Percentiles rank a stretch among this genome's conserved stretches.
Conservation (phyloP, 352 stramenopile species). For the Globisporangium apiculatum region DNA sequence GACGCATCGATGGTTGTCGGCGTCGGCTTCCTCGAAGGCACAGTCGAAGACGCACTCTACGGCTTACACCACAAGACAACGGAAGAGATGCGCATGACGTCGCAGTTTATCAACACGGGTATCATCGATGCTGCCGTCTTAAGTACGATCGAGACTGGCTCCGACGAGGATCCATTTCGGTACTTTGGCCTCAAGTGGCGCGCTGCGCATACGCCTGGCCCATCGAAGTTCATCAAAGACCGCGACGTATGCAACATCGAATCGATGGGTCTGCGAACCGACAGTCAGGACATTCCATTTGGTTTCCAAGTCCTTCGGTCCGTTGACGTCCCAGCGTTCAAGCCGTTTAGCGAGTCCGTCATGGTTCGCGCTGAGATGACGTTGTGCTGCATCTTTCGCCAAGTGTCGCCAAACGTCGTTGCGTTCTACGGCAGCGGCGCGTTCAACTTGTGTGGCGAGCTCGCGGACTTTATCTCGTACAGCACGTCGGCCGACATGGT, state of each 20-base stretch:
- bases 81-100: slow-evolving; percentile 46
- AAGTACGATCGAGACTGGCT: slow-evolving; percentile 23
- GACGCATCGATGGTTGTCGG: slow-evolving; percentile 28
- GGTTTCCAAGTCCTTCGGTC: slow-evolving; percentile 46
- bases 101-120: slow-evolving; percentile 25
- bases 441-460: slow-evolving; percentile 37
- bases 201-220: slow-evolving; percentile 14
- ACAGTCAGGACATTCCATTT: slow-evolving; percentile 28
- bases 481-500: slow-evolving; percentile 34
- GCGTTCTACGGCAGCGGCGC: slow-evolving; percentile 47
- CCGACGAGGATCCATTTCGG: slow-evolving; percentile 31
- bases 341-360: slow-evolving; percentile 21
- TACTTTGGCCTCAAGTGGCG: slow-evolving; percentile 54
- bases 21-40: slow-evolving; percentile 32
- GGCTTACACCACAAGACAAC: slow-evolving; percentile 41
- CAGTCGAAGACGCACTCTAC: slow-evolving; percentile 42
- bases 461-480: slow-evolving; percentile 33
- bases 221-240: slow-evolving; percentile 25
- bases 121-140: too few species aligned
- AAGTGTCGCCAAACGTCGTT: slow-evolving; percentile 28
- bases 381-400: slow-evolving; percentile 53
- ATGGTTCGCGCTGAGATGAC: slow-evolving; percentile 27
- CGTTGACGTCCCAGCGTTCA: slow-evolving; percentile 33
- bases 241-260: slow-evolving; percentile 47
- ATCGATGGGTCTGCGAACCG: slow-evolving; percentile 31